phyloP scores from a whole-genome alignment of 2,329 filamentous ascomycete species.

The Dothistroma pini region DNA sequence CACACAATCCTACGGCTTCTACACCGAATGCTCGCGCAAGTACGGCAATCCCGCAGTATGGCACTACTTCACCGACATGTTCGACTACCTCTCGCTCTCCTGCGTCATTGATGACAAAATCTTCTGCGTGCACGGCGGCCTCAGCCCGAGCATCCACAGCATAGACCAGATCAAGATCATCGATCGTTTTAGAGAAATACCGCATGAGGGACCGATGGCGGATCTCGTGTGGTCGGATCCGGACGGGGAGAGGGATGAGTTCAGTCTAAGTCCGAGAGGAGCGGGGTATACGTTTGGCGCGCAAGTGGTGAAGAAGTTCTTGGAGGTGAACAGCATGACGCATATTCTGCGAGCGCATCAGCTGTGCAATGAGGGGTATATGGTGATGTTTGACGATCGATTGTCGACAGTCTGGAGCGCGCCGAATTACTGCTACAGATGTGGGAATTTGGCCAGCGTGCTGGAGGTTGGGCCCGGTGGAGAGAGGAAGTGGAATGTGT shows the following conservation, averaged over 20 bases:
- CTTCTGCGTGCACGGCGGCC: constrained; percentile 94
- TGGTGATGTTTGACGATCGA: constrained; percentile 91
- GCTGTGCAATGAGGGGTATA: constrained; percentile 95
- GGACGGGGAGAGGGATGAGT: constrained; percentile 95
- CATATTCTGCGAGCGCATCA: constrained; percentile 98
- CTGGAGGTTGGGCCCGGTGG: constrained; percentile 92
- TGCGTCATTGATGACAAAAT: constrained; percentile 99
- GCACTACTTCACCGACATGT: constrained; percentile 99
- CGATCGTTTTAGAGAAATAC: constrained; percentile 96
- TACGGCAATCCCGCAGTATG: constrained; percentile 98
- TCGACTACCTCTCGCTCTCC: constrained; percentile 93
- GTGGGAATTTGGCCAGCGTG: constrained; percentile 95
- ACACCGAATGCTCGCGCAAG: constrained; percentile 95
- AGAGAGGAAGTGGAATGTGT: constrained; percentile 95
- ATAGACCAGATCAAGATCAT: constrained; percentile 99
- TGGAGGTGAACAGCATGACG: constrained; percentile 95
- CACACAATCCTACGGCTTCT: constrained; percentile 98
- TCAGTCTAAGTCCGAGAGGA: constrained; percentile 86
- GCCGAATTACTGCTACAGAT: constrained; percentile 68
- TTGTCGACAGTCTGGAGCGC: constrained; percentile 98
- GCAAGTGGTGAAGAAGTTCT: constrained; percentile 96
- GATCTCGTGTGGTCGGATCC: constrained; percentile 98
- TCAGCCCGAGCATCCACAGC: constrained; percentile 73
- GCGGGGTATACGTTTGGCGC: constrained; percentile 97
- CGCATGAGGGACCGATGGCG: constrained; percentile 99